Percentiles rank a stretch among this genome's conserved stretches.
Conservation (phyloP, 257 asterid genomes). For the Agastache rugosa region DNA sequence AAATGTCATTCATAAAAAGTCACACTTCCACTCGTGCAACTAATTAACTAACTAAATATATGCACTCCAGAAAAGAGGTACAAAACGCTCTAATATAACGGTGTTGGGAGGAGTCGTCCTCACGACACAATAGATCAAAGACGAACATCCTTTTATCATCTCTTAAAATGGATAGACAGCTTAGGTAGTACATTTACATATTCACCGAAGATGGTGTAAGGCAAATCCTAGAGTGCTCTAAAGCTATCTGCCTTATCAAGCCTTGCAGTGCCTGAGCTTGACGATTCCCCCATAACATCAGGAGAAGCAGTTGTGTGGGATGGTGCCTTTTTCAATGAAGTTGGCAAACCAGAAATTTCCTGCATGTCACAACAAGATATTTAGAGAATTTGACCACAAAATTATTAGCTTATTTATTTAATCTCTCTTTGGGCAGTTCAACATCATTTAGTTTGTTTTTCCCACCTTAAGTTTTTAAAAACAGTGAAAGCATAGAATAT, state of each 20-base stretch:
- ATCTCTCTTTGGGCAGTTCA: neutral
- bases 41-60: neutral
- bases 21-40: constrained; percentile 2
- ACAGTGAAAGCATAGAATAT: constrained; percentile 1
- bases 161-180: neutral
- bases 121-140: neutral
- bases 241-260: constrained; percentile 71
- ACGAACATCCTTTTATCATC: neutral
- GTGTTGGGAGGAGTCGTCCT: neutral
- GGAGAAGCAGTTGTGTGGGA: constrained; percentile 55
- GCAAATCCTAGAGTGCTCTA: constrained; percentile 43
- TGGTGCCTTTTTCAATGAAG: constrained; percentile 69
- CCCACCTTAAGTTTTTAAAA: neutral
- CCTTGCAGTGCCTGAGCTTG: constrained; percentile 80
- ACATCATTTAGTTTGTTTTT: neutral
- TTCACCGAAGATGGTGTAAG: constrained; percentile 12
- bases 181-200: constrained; percentile 10
- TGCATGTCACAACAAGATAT: constrained; percentile 39
- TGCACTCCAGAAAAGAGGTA: neutral
- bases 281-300: constrained; percentile 76
- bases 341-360: constrained; percentile 88
- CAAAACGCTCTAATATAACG: neutral
- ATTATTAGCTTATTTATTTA: neutral
- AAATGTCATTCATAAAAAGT: constrained; percentile 14
- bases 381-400: constrained; percentile 1